These are phyloP conservation scores for Firmiana major DNA, from an alignment of 345 rosid species.

Conservation along the genomic window DNA sequence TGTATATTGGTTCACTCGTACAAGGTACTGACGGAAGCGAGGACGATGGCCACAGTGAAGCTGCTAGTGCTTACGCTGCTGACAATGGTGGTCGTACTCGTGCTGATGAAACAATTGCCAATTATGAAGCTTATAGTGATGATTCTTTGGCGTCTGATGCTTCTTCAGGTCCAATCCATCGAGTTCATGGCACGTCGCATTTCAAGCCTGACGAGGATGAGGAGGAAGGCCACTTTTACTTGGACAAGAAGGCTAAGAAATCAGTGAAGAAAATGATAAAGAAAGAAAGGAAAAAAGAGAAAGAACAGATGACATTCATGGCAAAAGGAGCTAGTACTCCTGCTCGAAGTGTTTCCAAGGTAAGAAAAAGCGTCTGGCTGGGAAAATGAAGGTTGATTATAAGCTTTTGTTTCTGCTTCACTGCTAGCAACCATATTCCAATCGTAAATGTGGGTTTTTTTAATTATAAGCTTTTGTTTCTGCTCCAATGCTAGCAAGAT, in stretches of 20 bases:
- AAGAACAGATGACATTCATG: constrained; percentile 14
- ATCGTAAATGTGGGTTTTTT: background rate
- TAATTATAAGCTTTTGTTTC: no score
- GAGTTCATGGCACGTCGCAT: background rate
- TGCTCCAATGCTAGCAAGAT: no score
- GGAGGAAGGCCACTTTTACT: background rate
- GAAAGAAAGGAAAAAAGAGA: constrained; percentile 16
- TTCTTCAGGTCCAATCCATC: constrained; percentile 54
- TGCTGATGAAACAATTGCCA: constrained; percentile 20
- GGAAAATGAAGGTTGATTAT: no score
- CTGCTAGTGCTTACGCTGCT: background rate
- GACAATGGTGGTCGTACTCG: constrained; percentile 5
- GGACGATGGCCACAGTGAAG: no score
- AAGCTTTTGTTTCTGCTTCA: no score
- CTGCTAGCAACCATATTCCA: background rate
- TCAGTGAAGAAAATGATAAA: constrained; percentile 13
- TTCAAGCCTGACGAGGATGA: background rate
- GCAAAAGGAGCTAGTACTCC: constrained; percentile 9
- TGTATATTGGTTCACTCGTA: constrained; percentile 55
- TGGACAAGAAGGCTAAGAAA: constrained; percentile 15
- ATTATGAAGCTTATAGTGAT: constrained; percentile 18
- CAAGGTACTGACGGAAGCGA: constrained; percentile 15
- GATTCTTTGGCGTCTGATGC: constrained; percentile 79
- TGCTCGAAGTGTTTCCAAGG: constrained; percentile 32
- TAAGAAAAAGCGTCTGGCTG: constrained; percentile 31